Percentiles rank a stretch among this genome's conserved stretches.
Evolutionary conservation across 805 yeast genomes (phyloP).

Genomic region (Candida multigemmis): DNA sequence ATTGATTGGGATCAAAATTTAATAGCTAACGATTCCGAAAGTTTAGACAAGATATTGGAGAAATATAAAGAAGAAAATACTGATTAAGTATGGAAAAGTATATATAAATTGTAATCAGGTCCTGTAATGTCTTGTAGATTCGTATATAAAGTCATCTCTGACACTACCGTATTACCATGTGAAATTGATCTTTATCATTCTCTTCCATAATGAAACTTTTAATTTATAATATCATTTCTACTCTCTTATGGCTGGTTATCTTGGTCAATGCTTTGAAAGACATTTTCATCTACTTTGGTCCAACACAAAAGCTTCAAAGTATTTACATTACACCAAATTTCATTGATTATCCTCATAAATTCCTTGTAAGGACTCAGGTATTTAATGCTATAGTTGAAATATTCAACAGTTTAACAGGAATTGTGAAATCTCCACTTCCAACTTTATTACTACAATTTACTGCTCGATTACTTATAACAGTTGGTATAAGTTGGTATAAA

Average conservation of each 20-base stretch:
- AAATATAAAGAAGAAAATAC: slow-evolving; percentile 12
- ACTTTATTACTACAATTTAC: slow-evolving; percentile 16
- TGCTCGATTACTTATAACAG: slow-evolving; percentile 18
- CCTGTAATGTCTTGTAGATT: too few relatives aligned
- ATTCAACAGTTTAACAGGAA: slow-evolving; percentile 12
- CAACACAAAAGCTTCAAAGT: too few relatives aligned
- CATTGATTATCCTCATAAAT: slow-evolving; percentile 16
- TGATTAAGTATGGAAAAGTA: too few relatives aligned
- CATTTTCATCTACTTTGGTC: too few relatives aligned
- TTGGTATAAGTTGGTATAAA: slow-evolving; percentile 16
- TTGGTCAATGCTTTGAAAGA: too few relatives aligned
- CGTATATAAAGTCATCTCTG: too few relatives aligned
- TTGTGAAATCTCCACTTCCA: slow-evolving; percentile 18
- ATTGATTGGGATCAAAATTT: slow-evolving; percentile 38
- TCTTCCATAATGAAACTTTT: too few relatives aligned
- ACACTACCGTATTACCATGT: too few relatives aligned
- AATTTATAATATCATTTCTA: too few relatives aligned
- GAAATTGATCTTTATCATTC: too few relatives aligned
- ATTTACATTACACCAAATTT: slow-evolving; percentile 3
- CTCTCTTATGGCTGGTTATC: too few relatives aligned
- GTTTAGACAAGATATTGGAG: slow-evolving; percentile 17
- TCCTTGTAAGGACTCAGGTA: slow-evolving; percentile 14
- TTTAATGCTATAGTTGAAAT: slow-evolving; percentile 17
- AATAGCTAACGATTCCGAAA: slow-evolving; percentile 27
- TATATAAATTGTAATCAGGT: too few relatives aligned